These are phyloP conservation scores for Yamadazyma epiphylla DNA, from an alignment of 1,139 yeast genomes.

Conservation along the genomic window DNA sequence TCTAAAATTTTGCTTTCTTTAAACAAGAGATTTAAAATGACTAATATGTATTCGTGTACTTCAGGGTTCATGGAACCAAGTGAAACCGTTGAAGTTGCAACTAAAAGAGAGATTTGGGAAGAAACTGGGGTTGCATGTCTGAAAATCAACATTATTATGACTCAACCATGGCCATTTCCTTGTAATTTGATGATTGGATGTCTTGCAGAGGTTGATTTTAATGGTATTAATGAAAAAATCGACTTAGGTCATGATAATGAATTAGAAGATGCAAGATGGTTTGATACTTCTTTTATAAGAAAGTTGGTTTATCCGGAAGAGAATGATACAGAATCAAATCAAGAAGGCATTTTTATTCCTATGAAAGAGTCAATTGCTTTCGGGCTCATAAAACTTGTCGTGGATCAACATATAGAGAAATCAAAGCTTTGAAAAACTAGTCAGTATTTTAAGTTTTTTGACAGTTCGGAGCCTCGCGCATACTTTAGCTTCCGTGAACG, in stretches of 20 bases:
- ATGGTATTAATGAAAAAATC: constrained; percentile 57
- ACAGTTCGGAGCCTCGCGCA: too few species aligned
- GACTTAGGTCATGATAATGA: constrained; percentile 82
- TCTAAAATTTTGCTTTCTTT: constrained; percentile 70
- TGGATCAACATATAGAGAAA: constrained; percentile 31
- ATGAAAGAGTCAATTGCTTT: constrained; percentile 40
- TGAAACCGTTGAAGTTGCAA: constrained; percentile 86
- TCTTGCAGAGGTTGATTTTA: constrained; percentile 65
- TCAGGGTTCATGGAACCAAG: constrained; percentile 97
- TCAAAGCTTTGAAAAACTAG: constrained; percentile 12
- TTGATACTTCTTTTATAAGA: constrained; percentile 51
- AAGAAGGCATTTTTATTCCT: constrained; percentile 41
- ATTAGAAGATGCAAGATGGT: constrained; percentile 82
- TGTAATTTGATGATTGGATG: constrained; percentile 93
- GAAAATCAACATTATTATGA: constrained; percentile 55
- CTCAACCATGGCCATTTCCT: constrained; percentile 98
- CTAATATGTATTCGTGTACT: constrained; percentile 72
- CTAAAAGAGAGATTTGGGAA: constrained; percentile 89
- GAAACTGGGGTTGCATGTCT: constrained; percentile 82
- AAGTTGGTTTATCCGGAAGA: constrained; percentile 39
- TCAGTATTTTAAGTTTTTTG: too few species aligned
- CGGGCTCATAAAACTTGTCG: constrained; percentile 39
- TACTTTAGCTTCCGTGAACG: too few species aligned
- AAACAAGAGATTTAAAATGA: constrained; percentile 48
- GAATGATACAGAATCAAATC: constrained; percentile 24